These are phyloP conservation scores for Capsicum baccatum DNA, from an alignment of 257 asterid genomes.

Conservation along the genomic window DNA sequence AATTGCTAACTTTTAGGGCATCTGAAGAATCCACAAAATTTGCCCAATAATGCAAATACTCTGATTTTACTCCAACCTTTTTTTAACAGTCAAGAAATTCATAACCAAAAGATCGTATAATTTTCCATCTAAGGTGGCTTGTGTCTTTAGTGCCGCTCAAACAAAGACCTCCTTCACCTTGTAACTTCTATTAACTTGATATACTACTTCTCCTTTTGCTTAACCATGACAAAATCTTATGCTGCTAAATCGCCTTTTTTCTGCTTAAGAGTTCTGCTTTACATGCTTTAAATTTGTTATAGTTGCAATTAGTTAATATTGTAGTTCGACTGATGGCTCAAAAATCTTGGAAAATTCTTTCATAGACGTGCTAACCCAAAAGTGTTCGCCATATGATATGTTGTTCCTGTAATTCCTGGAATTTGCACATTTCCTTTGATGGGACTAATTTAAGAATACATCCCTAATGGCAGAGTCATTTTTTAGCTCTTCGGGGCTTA, in stretches of 20 bases:
- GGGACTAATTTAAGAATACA: background rate
- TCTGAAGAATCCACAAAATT: background rate
- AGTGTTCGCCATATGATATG: background rate
- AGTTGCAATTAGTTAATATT: background rate
- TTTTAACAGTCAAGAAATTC: background rate
- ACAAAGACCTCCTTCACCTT: background rate
- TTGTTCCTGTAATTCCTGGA: background rate
- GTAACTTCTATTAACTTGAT: background rate
- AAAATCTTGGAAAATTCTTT: background rate
- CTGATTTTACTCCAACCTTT: background rate
- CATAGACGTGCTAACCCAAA: background rate
- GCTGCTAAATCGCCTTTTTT: background rate
- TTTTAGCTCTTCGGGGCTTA: background rate
- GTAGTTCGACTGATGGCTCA: background rate
- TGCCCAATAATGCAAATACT: background rate
- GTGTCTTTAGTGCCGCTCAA: background rate
- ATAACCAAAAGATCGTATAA: background rate
- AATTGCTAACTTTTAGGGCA: background rate
- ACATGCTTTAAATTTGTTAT: background rate
- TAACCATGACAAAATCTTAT: background rate
- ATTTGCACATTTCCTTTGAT: background rate
- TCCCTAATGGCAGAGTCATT: background rate
- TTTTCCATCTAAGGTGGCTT: background rate
- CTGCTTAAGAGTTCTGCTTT: background rate
- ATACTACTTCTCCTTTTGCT: background rate